Evolutionary conservation across 2,329 filamentous ascomycete species (phyloP).

Genomic region (Xylaria sp.): DNA sequence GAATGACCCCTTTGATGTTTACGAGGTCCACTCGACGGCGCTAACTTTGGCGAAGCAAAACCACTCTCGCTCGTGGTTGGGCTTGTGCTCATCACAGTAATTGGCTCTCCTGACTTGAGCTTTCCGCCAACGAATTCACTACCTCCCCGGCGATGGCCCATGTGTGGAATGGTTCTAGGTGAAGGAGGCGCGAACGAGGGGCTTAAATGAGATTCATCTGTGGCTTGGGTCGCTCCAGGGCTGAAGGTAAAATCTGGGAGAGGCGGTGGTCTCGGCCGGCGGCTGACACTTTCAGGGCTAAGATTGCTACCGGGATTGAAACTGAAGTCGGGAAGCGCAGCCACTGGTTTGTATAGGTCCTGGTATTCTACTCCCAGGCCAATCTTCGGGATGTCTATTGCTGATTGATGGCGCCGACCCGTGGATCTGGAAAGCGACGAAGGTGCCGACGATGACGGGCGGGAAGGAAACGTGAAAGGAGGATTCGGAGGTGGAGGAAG

Average conservation of each 20-base stretch:
- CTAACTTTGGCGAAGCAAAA: conserved; percentile 65
- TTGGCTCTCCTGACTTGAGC: conserved; percentile 65
- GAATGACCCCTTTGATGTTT: conserved; percentile 73
- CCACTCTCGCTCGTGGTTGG: conserved; percentile 73
- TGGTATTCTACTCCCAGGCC: conserved; percentile 37
- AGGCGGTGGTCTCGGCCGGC: conserved; percentile 52
- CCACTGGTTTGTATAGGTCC: conserved; percentile 38
- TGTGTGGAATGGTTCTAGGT: conserved; percentile 64
- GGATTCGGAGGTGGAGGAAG: conserved; percentile 70
- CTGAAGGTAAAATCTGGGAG: conserved; percentile 68
- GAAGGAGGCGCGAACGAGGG: conserved; percentile 67
- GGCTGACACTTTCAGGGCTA: conserved; percentile 47
- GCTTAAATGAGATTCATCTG: conserved; percentile 56
- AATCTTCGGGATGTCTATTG: conserved; percentile 54
- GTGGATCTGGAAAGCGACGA: conserved; percentile 60
- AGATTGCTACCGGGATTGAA: conserved; percentile 50
- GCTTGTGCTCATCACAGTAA: conserved; percentile 73
- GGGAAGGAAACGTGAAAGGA: conserved; percentile 70
- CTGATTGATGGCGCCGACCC: conserved; percentile 63
- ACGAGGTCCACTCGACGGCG: conserved; percentile 58
- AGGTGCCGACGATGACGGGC: conserved; percentile 59
- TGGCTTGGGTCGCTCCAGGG: conserved; percentile 52
- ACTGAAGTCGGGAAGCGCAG: conserved; percentile 49
- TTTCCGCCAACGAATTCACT: conserved; percentile 90
- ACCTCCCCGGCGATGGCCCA: conserved; percentile 81